Conservation (phyloP, 2,329 filamentous ascomycete genomes). For the Alternaria atra region DNA sequence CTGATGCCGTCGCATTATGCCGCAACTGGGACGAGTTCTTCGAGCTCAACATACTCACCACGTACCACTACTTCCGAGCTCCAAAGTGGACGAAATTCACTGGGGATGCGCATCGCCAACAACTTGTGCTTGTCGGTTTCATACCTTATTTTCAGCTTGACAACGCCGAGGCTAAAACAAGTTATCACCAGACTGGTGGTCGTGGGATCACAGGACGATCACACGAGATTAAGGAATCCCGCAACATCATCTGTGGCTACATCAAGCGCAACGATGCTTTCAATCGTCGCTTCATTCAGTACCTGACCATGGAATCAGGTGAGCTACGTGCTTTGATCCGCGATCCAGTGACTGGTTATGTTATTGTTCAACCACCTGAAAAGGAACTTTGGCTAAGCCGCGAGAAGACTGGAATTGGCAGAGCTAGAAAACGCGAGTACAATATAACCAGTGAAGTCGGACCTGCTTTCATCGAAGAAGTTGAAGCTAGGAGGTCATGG, state of each 20-base stretch:
- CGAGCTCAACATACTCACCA: slow-evolving; percentile 57
- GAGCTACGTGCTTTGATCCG: slow-evolving; percentile 39
- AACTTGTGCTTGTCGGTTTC: slow-evolving; percentile 55
- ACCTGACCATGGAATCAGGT: slow-evolving; percentile 52
- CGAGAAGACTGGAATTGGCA: slow-evolving; percentile 51
- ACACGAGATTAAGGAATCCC: slow-evolving; percentile 48
- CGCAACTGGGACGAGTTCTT: slow-evolving; percentile 63
- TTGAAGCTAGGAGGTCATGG: slow-evolving; percentile 50
- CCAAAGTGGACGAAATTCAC: slow-evolving; percentile 57
- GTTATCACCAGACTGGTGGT: slow-evolving; percentile 45
- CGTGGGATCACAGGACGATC: slow-evolving; percentile 44
- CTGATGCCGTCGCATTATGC: slow-evolving; percentile 57
- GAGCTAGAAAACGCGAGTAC: slow-evolving; percentile 53
- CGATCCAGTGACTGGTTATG: not conserved
- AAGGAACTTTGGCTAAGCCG: slow-evolving; percentile 53
- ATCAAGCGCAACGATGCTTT: slow-evolving; percentile 55
- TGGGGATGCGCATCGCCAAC: slow-evolving; percentile 50
- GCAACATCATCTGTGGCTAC: slow-evolving; percentile 55
- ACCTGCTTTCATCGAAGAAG: slow-evolving; percentile 52
- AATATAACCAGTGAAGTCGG: slow-evolving; percentile 47
- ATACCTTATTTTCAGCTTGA: slow-evolving; percentile 49
- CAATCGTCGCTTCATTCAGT: slow-evolving; percentile 55
- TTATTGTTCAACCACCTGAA: slow-evolving; percentile 48
- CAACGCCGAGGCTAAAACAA: slow-evolving; percentile 45
- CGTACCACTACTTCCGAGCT: slow-evolving; percentile 59